Percentiles rank a stretch among this genome's conserved stretches.
Conservation (phyloP, 2,329 filamentous ascomycete species). For the Penicillium sp. region DNA sequence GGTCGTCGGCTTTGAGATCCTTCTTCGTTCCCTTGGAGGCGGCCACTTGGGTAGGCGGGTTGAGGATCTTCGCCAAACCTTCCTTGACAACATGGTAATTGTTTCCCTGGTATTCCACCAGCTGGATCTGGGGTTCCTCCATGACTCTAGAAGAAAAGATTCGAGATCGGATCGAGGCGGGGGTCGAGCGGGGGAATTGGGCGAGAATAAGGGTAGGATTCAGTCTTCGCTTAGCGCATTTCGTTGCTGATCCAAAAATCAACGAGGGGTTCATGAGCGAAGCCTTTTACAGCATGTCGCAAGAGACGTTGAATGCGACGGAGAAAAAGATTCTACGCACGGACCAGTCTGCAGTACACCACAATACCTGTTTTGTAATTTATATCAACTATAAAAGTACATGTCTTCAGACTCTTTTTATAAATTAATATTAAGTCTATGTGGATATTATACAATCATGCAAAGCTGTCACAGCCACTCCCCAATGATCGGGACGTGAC, state of each 20-base stretch:
- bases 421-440: slow-evolving; percentile 3
- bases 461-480: slow-evolving; percentile 46
- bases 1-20: slow-evolving; percentile 52
- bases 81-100: slow-evolving; percentile 63
- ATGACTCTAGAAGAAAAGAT: slow-evolving; percentile 15
- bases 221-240: slow-evolving; percentile 10
- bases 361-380: slow-evolving; percentile 5
- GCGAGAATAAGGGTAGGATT: background rate
- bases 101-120: slow-evolving; percentile 49
- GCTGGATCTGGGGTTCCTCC: slow-evolving; percentile 22
- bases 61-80: slow-evolving; percentile 66
- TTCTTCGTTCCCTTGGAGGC: slow-evolving; percentile 44
- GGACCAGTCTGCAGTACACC: slow-evolving; percentile 11
- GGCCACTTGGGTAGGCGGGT: slow-evolving; percentile 52
- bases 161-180: slow-evolving; percentile 7
- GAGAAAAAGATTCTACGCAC: slow-evolving; percentile 24
- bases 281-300: slow-evolving; percentile 8
- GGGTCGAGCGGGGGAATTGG: slow-evolving; percentile 1
- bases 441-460: background rate
- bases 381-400: background rate
- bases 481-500: slow-evolving; percentile 57
- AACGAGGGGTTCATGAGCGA: slow-evolving; percentile 17
- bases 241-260: slow-evolving; percentile 1
- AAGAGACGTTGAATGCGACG: slow-evolving; percentile 5
- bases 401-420: background rate